A percentile compares a stretch with the other conserved stretches of the same genome.
These are phyloP conservation scores for Pueraria montana DNA, from an alignment of 306 rosid species.

Conservation along the genomic window DNA sequence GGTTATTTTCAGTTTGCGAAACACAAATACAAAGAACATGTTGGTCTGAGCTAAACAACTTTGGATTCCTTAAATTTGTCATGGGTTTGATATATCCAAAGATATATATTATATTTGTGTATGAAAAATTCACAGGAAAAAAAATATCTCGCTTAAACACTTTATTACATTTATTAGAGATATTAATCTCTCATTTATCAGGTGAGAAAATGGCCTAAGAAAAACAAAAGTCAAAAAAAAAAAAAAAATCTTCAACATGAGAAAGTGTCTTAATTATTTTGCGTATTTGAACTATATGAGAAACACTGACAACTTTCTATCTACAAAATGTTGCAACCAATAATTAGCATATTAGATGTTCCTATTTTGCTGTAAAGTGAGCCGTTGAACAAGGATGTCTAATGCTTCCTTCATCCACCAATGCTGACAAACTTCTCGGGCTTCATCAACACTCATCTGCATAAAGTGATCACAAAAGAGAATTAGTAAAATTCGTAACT, in stretches of 20 bases:
- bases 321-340: not conserved
- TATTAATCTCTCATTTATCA: no score
- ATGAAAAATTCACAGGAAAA: not conserved
- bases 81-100: not conserved
- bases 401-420: constrained; percentile 99
- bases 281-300: not conserved
- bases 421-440: constrained; percentile 86
- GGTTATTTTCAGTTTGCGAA: not conserved
- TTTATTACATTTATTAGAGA: no score
- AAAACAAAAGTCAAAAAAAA: no score
- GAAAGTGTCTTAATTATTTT: not conserved
- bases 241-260: not conserved
- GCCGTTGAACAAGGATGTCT: constrained; percentile 75
- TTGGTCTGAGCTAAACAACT: not conserved
- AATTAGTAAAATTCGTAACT: not conserved
- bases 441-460: constrained; percentile 79
- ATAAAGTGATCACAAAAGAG: not conserved
- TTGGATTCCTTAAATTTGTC: not conserved
- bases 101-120: not conserved
- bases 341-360: not conserved
- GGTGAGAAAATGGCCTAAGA: no score
- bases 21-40: not conserved
- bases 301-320: constrained; percentile 12
- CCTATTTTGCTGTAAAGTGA: constrained; percentile 43
- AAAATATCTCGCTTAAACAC: not conserved